Conservation (phyloP, 2,329 filamentous ascomycete species). For the Acrodontium crateriforme region DNA sequence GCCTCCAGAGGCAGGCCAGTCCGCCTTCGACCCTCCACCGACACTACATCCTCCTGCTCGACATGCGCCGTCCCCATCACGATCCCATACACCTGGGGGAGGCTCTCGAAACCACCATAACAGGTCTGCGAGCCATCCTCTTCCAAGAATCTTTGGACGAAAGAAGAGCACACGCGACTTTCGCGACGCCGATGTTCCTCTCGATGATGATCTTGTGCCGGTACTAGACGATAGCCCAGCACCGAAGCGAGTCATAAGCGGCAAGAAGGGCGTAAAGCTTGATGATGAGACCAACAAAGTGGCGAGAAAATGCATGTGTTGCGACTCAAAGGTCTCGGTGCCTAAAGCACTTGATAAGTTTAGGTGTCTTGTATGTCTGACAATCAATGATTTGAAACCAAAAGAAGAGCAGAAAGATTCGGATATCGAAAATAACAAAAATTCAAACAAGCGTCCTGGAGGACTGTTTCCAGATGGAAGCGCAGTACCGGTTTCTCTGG, state of each 20-base stretch:
- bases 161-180: conserved; percentile 35
- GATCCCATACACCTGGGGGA: conserved; percentile 7
- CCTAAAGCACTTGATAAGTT: conserved; percentile 60
- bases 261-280: conserved; percentile 17
- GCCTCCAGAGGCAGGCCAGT: conserved; percentile 3
- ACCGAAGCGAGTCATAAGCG: conserved; percentile 12
- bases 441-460: conserved; percentile 8
- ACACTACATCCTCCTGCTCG: conserved; percentile 13
- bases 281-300: conserved; percentile 45
- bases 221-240: conserved; percentile 23
- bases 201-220: conserved; percentile 33
- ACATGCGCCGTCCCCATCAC: conserved; percentile 8
- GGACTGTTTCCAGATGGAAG: conserved; percentile 6
- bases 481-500: conserved; percentile 40
- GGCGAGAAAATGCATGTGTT: conserved; percentile 72
- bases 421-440: conserved; percentile 5
- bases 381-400: conserved; percentile 59
- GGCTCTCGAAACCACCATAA: conserved; percentile 15
- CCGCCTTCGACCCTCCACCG: conserved; percentile 7
- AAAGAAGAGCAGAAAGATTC: conserved; percentile 9
- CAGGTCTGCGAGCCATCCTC: conserved; percentile 68
- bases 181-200: conserved; percentile 20
- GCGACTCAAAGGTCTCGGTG: conserved; percentile 68
- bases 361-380: conserved; percentile 70
- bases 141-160: conserved; percentile 56